These are phyloP conservation scores for Silene latifolia DNA, from an alignment of 148 eudicot species.

Conservation along the genomic window DNA sequence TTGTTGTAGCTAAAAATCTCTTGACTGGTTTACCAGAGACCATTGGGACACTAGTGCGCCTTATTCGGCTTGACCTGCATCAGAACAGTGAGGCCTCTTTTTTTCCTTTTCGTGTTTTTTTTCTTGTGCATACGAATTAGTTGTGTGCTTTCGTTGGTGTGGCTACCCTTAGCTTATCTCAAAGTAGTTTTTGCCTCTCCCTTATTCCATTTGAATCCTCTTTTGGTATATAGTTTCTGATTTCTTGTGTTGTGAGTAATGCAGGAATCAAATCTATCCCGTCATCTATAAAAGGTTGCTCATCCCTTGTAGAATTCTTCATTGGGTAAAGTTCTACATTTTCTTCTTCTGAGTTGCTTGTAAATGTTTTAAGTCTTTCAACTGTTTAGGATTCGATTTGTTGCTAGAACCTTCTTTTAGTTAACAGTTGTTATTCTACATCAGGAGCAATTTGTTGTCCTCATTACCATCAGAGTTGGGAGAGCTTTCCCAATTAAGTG, in stretches of 20 bases:
- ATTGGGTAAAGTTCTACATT: conserved; percentile 56
- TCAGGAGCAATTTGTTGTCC: conserved; percentile 67
- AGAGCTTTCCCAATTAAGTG: conserved; percentile 67
- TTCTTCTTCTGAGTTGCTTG: not conserved
- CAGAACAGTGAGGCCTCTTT: conserved; percentile 70
- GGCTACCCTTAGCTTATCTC: not conserved
- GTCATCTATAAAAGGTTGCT: conserved; percentile 76
- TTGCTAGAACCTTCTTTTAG: not conserved
- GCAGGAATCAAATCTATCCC: conserved; percentile 90
- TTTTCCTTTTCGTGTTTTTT: not conserved
- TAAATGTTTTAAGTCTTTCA: conserved; percentile 1
- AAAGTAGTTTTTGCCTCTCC: not conserved
- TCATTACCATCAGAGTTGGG: conserved; percentile 74
- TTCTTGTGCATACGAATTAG: not conserved
- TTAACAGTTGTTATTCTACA: conserved; percentile 12
- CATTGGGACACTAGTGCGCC: conserved; percentile 76
- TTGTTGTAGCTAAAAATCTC: conserved; percentile 65
- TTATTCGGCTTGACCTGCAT: conserved; percentile 83
- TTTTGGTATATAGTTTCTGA: not conserved
- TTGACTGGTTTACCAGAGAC: conserved; percentile 67
- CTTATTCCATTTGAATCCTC: not conserved
- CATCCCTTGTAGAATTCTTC: conserved; percentile 76
- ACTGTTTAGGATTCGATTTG: conserved; percentile 2
- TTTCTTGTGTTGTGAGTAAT: conserved; percentile 22
- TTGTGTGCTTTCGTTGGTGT: not conserved